Evolutionary conservation across 2,329 filamentous ascomycete genomes (phyloP), one percentile per base, ranked within the genome.

Genomic region (Furcasterigmium sp.): DNA sequence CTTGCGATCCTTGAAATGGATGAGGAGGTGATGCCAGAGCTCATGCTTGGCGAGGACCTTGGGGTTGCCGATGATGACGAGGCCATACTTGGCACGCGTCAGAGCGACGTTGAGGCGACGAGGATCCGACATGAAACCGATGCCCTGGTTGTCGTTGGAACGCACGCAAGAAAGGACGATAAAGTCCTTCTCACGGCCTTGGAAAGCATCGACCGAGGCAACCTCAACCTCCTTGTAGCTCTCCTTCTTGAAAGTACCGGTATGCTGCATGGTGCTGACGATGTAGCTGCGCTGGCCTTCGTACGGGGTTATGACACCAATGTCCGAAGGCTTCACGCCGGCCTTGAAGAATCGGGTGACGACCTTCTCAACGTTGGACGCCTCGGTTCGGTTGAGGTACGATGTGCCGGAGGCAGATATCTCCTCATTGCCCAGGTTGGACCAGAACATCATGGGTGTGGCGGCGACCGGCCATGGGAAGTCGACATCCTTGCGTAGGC

Each of bases 391-490:
- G 66, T 98, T 98, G 53, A 98, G 84, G 60, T 98, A 98, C 3
- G 91, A 97, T 3, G 93, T 98, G 58, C 93, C 93, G 20, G 91
- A 96, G 1, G 93, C 93, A 7, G 91, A 96, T 40, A 98, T 98
- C 65, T 98, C 93, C 65, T 98, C 93, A 47, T 94, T 95, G 47
- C 93, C 93, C 43, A 96, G 73, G 61, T 98, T 98, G 20, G 90
- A 95, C 93, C 93, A 98, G 70, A 98, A 98, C 93, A 97, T 97
- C 93, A 98, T 98, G 3, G 93, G 93, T 54, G 84, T 89, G 61
- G 97, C 91, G 17, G 75, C 80, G 23, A 95, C 88, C 3, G 93
- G 93, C 93, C 93, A 98, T 11, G 93, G 93, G 63, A 98, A 98
- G 64, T 98, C 93, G 21, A 98, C 89, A 56, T 98, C 91, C 52